phyloP scores from a whole-genome alignment of 139 green algal species.

The Volvox reticuliferus region DNA sequence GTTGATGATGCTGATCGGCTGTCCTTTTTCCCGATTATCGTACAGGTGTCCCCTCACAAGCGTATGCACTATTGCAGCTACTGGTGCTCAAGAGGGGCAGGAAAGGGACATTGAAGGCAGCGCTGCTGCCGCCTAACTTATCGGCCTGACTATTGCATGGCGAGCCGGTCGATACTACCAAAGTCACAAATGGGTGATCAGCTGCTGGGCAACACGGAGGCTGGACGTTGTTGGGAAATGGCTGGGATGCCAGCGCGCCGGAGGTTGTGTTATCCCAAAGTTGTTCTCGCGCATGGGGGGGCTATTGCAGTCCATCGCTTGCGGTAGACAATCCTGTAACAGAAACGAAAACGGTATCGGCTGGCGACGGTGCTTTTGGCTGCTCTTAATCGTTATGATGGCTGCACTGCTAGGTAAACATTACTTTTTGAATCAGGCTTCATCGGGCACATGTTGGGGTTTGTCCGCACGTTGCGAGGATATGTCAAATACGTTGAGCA shows the following conservation, averaged over 20 bases:
- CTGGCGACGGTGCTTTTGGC: too few relatives aligned
- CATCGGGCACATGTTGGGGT: background rate
- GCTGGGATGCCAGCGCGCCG: too few relatives aligned
- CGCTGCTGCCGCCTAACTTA: background rate
- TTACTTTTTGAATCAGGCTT: background rate
- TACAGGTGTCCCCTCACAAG: conserved; percentile 49
- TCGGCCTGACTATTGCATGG: background rate
- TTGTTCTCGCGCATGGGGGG: too few relatives aligned
- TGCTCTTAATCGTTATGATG: background rate
- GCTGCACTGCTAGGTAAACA: background rate
- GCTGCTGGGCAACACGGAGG: too few relatives aligned
- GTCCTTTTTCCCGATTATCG: background rate
- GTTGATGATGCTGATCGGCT: too few relatives aligned
- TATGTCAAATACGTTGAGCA: background rate
- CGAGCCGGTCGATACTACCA: background rate
- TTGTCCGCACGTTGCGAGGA: background rate
- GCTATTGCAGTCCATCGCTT: too few relatives aligned
- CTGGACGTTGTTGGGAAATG: too few relatives aligned
- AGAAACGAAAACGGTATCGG: too few relatives aligned
- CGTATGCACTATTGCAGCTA: conserved; percentile 37
- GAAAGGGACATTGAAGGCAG: background rate
- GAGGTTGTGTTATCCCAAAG: too few relatives aligned
- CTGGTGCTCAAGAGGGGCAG: background rate
- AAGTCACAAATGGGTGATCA: background rate
- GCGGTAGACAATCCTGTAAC: too few relatives aligned